Conservation (phyloP, 768 basidiomycete genomes). For the Coprinopsis sp. region DNA sequence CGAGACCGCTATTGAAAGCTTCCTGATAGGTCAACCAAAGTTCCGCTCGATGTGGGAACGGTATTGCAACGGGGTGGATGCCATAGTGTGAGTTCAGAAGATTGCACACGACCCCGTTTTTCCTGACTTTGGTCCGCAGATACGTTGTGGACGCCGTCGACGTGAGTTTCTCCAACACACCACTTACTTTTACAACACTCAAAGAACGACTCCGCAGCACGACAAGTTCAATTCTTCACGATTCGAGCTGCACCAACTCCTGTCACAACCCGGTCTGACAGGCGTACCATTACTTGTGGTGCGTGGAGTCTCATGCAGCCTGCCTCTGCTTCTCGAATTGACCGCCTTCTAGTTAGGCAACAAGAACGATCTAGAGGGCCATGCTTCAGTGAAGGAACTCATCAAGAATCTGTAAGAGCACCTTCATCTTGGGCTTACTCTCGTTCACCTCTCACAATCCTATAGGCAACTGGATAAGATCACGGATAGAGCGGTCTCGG, state of each 20-base stretch:
- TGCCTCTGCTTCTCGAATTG: not conserved
- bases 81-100: constrained; percentile 65
- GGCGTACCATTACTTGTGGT: constrained; percentile 84
- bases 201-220: constrained; percentile 36
- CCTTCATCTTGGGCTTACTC: not conserved
- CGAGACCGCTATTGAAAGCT: not conserved
- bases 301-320: not conserved
- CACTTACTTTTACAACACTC: not conserved
- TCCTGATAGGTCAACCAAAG: constrained; percentile 75
- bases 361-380: constrained; percentile 82
- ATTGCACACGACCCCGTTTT: not conserved
- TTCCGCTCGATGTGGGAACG: constrained; percentile 96
- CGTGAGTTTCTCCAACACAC: constrained; percentile 40
- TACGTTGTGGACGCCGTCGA: constrained; percentile 93
- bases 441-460: constrained; percentile 1
- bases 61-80: constrained; percentile 90
- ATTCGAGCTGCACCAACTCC: constrained; percentile 79
- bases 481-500: constrained; percentile 77
- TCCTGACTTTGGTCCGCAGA: constrained; percentile 32
- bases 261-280: constrained; percentile 57
- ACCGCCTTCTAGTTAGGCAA: constrained; percentile 65
- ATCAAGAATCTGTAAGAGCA: constrained; percentile 66
- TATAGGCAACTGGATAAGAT: constrained; percentile 75
- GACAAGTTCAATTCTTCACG: constrained; percentile 80
- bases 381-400: constrained; percentile 76